Evolutionary conservation across 2,329 filamentous ascomycete genomes (phyloP).

Genomic region (Penicillium brasilianum): DNA sequence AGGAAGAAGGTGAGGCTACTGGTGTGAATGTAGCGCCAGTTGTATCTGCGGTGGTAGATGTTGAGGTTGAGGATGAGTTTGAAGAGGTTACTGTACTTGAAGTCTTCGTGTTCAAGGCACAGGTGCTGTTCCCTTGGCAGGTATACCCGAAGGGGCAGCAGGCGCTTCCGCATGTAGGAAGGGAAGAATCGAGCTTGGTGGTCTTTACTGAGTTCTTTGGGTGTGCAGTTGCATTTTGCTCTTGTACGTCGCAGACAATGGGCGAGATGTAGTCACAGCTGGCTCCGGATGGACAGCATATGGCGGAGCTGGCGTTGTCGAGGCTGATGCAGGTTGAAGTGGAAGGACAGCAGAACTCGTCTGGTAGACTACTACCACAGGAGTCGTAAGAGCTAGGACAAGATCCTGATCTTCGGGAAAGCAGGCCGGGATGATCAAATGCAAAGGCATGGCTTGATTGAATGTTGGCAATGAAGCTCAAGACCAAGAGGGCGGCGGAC

Average conservation of each 20-base stretch:
- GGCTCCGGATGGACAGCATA: constrained; percentile 53
- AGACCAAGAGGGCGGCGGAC: constrained; percentile 29
- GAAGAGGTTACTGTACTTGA: constrained; percentile 27
- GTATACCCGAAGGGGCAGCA: constrained; percentile 56
- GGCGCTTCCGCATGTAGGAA: constrained; percentile 48
- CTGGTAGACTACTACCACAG: constrained; percentile 47
- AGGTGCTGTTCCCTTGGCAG: constrained; percentile 43
- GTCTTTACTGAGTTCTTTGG: constrained; percentile 49
- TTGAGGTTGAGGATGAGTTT: constrained; percentile 22
- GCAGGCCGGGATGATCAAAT: constrained; percentile 19
- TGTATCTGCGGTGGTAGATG: constrained; percentile 22
- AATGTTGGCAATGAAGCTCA: constrained; percentile 31
- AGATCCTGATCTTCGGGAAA: constrained; percentile 31
- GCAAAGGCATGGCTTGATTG: constrained; percentile 27
- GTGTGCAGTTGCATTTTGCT: constrained; percentile 47
- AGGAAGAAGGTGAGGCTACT: constrained; percentile 26
- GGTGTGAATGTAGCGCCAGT: constrained; percentile 30
- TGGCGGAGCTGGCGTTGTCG: constrained; percentile 48
- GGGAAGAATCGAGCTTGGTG: constrained; percentile 44
- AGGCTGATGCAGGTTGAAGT: constrained; percentile 48
- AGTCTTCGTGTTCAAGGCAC: constrained; percentile 34
- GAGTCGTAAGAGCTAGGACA: constrained; percentile 42
- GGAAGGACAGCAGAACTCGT: constrained; percentile 51
- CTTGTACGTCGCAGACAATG: constrained; percentile 50
- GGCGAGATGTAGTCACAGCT: constrained; percentile 49